Evolutionary conservation across 805 yeast species (phyloP), one percentile per base, ranked within the genome.

Genomic region (Starmerella apis): DNA sequence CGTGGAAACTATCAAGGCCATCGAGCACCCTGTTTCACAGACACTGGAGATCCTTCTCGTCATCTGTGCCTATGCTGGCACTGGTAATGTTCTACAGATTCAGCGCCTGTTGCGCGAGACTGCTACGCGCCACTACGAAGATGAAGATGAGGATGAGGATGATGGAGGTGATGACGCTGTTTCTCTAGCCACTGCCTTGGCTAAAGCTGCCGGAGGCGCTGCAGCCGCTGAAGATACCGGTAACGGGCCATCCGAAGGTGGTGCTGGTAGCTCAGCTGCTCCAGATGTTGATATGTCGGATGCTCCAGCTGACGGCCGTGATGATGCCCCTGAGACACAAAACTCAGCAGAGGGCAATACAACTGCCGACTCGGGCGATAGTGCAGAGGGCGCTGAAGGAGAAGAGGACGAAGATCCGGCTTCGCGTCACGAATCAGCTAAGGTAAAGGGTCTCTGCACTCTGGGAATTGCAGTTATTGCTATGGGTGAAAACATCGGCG

Each of bases 401-500:
- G 68, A 63, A 18, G 53, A 44, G 42, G 56, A 50, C 25, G 67
- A 61, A 32, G 55, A 52, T 41, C 50, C 53, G 13, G 57, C 57
- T 11, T 67, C 65, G 8, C 46, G 65, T 57, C 42, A 63, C 23
- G 61, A 65, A 50, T 38, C 67, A 48, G 59, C 71, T 57, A 77
- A 72, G 49, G 84, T 73, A 64, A 86, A 83, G 61, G 94, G 94
- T 1, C 86, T 85, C 62, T 92, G 97, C 9, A 96, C 92, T 18
- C 74, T 92, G 47, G 98, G 98, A 53, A 77, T 92, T 57, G 98
- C 96, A 0, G 75, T 84, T 56, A 84, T 94, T 61, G 92, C 96
- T 13, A 81, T 92, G 83, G 99, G 99, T 56, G 99, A 92, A 68
- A 95, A 86, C 57, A 85, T 92, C 65, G 98, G 99, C 30, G 94